A percentile compares a stretch with the other conserved stretches of the same genome.
phyloP scores from a whole-genome alignment of 805 yeast genomes.

The Monosporozyma unispora region DNA sequence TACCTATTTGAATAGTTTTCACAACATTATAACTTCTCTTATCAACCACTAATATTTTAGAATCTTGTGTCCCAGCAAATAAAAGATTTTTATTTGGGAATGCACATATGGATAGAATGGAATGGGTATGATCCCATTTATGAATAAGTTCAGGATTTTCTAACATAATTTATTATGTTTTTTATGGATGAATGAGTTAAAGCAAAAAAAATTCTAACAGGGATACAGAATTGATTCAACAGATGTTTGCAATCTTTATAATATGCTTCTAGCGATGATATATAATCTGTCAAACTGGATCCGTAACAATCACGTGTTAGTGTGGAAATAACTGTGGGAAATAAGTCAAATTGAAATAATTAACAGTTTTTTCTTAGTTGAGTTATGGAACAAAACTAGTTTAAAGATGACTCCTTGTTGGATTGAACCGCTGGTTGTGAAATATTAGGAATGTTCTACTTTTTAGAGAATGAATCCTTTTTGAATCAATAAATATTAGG shows the following conservation, averaged over 20 bases:
- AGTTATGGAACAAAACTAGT: neutral
- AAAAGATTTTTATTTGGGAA: slow-evolving; percentile 49
- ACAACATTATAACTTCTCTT: slow-evolving; percentile 47
- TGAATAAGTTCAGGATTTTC: slow-evolving; percentile 39
- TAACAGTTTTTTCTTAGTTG: too few species aligned
- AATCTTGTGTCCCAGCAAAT: slow-evolving; percentile 88
- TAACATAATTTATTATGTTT: neutral
- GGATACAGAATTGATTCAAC: neutral
- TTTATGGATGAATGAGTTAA: neutral
- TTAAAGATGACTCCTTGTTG: neutral
- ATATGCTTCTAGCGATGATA: too few species aligned
- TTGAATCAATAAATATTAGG: neutral
- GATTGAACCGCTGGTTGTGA: neutral
- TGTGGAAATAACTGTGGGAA: neutral
- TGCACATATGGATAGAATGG: slow-evolving; percentile 63
- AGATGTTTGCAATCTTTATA: too few species aligned
- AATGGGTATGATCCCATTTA: slow-evolving; percentile 64
- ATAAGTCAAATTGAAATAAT: neutral
- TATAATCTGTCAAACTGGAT: neutral
- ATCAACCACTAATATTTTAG: slow-evolving; percentile 65
- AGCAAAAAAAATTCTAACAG: neutral
- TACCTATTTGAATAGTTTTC: slow-evolving; percentile 41
- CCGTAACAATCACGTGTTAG: neutral
- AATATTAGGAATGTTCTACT: neutral
- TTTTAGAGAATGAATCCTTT: too few species aligned